These are phyloP conservation scores for Aspergillus sp. DNA, from an alignment of 2,329 filamentous ascomycete genomes.

Conservation along the genomic window DNA sequence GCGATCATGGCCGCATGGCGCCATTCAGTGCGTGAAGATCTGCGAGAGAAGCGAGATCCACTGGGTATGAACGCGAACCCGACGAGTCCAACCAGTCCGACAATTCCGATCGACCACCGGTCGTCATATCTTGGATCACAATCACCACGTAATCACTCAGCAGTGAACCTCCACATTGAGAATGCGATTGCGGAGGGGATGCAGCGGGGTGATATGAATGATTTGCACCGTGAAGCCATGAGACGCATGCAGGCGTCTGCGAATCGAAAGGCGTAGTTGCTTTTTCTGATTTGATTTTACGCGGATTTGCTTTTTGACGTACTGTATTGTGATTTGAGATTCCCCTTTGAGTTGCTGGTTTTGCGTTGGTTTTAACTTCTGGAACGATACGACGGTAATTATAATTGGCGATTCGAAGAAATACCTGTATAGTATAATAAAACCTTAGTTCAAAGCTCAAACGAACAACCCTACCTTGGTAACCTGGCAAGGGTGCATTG, in stretches of 20 bases:
- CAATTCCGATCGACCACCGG: slow-evolving; percentile 55
- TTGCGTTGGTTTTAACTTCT: background rate
- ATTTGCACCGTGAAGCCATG: slow-evolving; percentile 72
- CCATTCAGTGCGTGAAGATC: slow-evolving; percentile 56
- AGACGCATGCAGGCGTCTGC: slow-evolving; percentile 65
- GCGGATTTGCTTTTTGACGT: slow-evolving; percentile 2
- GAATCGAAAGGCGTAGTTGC: slow-evolving; percentile 29
- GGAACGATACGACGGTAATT: too few species aligned
- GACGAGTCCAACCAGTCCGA: slow-evolving; percentile 8
- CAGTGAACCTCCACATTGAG: slow-evolving; percentile 47
- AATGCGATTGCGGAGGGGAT: slow-evolving; percentile 66
- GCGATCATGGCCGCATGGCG: slow-evolving; percentile 61
- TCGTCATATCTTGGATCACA: slow-evolving; percentile 52
- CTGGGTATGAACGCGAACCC: slow-evolving; percentile 16
- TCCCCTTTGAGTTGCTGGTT: background rate
- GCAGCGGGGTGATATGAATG: slow-evolving; percentile 66
- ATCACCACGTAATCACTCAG: slow-evolving; percentile 52
- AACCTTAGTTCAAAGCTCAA: too few species aligned
- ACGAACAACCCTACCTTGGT: too few species aligned
- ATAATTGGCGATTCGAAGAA: too few species aligned
- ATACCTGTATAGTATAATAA: too few species aligned
- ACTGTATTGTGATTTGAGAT: background rate
- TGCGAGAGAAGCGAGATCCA: slow-evolving; percentile 36
- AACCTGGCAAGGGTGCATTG: too few species aligned
- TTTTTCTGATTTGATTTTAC: slow-evolving; percentile 6